Percentiles rank a stretch among this genome's conserved stretches.
Conservation (phyloP, 2,329 filamentous ascomycete species). For the Calonectria leucothoes region DNA sequence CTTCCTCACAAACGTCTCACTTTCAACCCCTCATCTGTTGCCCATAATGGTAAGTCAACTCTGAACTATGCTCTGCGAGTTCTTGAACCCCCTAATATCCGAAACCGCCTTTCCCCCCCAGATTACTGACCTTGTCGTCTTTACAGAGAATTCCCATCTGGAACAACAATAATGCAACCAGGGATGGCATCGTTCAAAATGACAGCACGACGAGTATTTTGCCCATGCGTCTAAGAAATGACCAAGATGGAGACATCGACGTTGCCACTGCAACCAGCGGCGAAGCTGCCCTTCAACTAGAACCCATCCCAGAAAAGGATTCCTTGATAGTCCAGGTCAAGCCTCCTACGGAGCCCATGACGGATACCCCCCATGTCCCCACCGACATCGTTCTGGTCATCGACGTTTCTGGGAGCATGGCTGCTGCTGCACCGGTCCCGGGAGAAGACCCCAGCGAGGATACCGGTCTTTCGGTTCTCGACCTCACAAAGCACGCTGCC, state of each 20-base stretch:
- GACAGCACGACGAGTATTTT: not conserved
- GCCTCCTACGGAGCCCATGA: conserved; percentile 53
- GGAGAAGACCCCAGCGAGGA: conserved; percentile 57
- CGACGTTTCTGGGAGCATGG: conserved; percentile 71
- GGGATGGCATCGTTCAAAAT: not conserved
- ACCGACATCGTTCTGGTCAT: conserved; percentile 73
- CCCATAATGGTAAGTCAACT: conserved; percentile 12
- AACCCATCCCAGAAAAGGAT: conserved; percentile 51
- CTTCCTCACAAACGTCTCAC: not conserved
- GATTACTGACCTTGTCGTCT: not conserved
- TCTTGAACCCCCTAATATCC: not conserved
- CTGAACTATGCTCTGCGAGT: not conserved
- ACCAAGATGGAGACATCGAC: not conserved
- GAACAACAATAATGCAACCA: conserved; percentile 10
- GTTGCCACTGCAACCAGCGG: conserved; percentile 5
- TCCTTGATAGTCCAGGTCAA: conserved; percentile 60
- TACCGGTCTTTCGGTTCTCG: conserved; percentile 65
- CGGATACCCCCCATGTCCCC: conserved; percentile 54
- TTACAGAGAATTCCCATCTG: conserved; percentile 34
- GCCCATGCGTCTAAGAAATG: conserved; percentile 13
- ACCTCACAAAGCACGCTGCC: conserved; percentile 70
- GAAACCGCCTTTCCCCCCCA: not conserved
- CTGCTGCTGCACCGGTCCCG: conserved; percentile 57
- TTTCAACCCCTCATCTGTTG: not conserved
- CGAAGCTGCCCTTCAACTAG: conserved; percentile 47